These are phyloP conservation scores for Dothistroma septosporum DNA, from an alignment of 2,329 filamentous ascomycete species.

Conservation along the genomic window DNA sequence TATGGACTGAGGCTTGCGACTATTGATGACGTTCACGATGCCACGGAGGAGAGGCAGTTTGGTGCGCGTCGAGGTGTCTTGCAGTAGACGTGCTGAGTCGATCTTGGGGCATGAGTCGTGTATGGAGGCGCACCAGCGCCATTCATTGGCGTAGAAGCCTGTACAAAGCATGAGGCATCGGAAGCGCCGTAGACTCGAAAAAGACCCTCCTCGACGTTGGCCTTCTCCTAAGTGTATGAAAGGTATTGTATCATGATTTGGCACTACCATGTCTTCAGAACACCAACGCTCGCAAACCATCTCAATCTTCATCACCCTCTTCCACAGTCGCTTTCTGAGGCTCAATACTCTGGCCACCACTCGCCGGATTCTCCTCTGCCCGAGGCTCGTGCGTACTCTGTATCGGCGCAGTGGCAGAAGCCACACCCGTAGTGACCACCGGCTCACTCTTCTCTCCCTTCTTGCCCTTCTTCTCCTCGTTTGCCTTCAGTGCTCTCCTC, in stretches of 20 bases:
- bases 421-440: slow-evolving; percentile 7
- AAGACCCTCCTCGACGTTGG: no score
- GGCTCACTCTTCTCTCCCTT: slow-evolving; percentile 16
- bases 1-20: no score
- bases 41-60: no score
- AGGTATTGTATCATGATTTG: not conserved
- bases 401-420: slow-evolving; percentile 13
- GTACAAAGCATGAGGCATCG: no score
- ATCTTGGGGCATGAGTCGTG: no score
- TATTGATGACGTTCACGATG: no score
- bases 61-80: no score
- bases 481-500: slow-evolving; percentile 30
- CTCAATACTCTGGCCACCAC: slow-evolving; percentile 15
- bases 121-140: no score
- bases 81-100: no score
- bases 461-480: slow-evolving; percentile 21
- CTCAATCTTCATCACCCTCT: slow-evolving; percentile 30
- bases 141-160: no score
- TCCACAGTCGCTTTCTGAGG: slow-evolving; percentile 30
- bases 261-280: slow-evolving; percentile 4
- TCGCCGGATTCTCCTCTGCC: slow-evolving; percentile 16
- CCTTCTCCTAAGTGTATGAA: no score
- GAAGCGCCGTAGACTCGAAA: no score
- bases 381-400: slow-evolving; percentile 21
- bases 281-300: slow-evolving; percentile 17